Evolutionary conservation across 2,329 filamentous ascomycete genomes (phyloP), one percentile per base, ranked within the genome.

Genomic region (Epichloe baconii): DNA sequence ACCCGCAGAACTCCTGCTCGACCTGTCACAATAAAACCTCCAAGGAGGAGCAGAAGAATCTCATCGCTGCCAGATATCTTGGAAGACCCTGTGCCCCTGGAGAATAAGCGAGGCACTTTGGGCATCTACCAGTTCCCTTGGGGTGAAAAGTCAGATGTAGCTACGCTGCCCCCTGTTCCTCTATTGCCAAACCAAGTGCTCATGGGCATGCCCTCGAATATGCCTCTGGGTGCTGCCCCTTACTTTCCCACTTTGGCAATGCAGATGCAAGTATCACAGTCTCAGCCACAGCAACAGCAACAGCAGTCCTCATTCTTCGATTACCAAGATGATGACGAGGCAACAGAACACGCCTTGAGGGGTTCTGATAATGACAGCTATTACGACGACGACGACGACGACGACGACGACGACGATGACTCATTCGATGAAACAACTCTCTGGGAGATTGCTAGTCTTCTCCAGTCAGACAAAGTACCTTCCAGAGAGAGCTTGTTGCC

Each of bases 41-140:
- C 74, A 14, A 70, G 79, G 43, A 74, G 71, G 50, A 78, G 67
- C 59, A 78, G 69, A 63, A 75, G 79, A 42, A 66, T 80, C n/a
- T 80, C 78, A 7, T 61, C 74, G 44, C 71, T 84, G 5, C 78
- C 80, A 14, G 80, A 83, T 60, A 83, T 83, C 53, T 60, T 81
- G 36, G 80, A 83, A 61, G 80, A 72, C 55, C 80, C 80, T 4
- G 66, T 77, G 59, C 79, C 79, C 37, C 66, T 83, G 4, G 73
- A 74, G 4, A 69, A 80, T 60, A 78, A 76, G 63, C 71, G 74
- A 42, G 78, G 72, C 12, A 82, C 78, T 11, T 70, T 83, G 17
- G 80, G 79, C 5, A 77, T 83, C 58, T 84, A 82, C 66, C 77
- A 81, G 57, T 83, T 83, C 56, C 78, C 80, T 2, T 83, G 79